Evolutionary conservation across 2,329 filamentous ascomycete genomes (phyloP).

Genomic region (Lecanicillium sp.): DNA sequence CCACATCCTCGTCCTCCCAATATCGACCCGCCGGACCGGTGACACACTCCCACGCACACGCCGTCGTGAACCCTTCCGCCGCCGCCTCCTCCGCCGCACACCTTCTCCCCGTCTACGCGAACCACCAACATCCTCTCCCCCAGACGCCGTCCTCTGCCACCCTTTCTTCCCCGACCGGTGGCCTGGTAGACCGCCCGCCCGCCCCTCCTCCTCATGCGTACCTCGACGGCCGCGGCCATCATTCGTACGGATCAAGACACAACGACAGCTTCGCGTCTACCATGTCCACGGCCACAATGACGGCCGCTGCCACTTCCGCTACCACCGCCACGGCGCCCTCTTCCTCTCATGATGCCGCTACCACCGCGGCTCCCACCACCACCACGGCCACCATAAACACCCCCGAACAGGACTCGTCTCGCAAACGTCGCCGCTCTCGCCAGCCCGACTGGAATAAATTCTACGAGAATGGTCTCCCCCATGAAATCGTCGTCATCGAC

Average conservation of each 20-base stretch:
- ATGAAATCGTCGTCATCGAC: constrained; percentile 81
- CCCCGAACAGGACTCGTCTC: constrained; percentile 22
- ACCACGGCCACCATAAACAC: constrained; percentile 21
- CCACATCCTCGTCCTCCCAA: constrained; percentile 22
- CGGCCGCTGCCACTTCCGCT: no score
- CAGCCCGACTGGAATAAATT: constrained; percentile 74
- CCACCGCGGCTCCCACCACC: constrained; percentile 19
- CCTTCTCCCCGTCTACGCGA: constrained; percentile 15
- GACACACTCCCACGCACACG: constrained; percentile 14
- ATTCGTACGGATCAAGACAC: no score
- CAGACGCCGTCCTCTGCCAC: constrained; percentile 22
- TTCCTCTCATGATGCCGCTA: constrained; percentile 18
- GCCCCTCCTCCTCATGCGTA: constrained; percentile 27
- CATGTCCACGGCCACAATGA: constrained; percentile 16
- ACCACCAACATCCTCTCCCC: constrained; percentile 18
- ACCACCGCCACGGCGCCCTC: constrained; percentile 21
- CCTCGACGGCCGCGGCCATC: constrained; percentile 3
- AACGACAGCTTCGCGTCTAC: constrained; percentile 13
- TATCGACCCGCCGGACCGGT: constrained; percentile 20
- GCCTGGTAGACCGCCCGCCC: constrained; percentile 24
- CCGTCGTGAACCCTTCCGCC: constrained; percentile 26
- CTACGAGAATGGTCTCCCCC: constrained; percentile 76
- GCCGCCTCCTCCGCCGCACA: constrained; percentile 21
- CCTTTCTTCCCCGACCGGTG: constrained; percentile 28
- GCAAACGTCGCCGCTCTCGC: constrained; percentile 53